Conservation (phyloP, 2,329 filamentous ascomycete species). For the Mycocentrospora acerina region DNA sequence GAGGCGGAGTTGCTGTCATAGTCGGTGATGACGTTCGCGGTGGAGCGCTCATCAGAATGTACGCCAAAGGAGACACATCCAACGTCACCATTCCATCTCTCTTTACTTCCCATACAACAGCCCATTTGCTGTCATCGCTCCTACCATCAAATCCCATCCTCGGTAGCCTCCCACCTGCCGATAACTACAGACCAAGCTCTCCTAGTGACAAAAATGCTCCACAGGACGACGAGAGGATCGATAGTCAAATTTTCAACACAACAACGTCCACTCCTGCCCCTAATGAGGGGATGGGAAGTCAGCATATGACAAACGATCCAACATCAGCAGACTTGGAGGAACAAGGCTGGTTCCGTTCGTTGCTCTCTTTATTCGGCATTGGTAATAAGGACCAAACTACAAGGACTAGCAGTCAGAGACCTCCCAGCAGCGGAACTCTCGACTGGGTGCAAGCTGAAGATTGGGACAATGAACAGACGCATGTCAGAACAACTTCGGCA, state of each 20-base stretch:
- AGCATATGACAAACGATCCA: neutral
- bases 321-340: constrained; percentile 23
- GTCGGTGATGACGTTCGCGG: constrained; percentile 92
- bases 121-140: constrained; percentile 85
- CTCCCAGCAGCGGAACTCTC: constrained; percentile 71
- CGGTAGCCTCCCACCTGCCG: constrained; percentile 3
- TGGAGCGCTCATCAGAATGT: constrained; percentile 93
- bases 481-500: constrained; percentile 24
- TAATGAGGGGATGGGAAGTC: constrained; percentile 11
- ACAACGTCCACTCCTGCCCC: neutral
- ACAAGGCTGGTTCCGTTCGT: constrained; percentile 49
- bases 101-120: constrained; percentile 93
- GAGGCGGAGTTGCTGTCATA: constrained; percentile 85
- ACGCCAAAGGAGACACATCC: constrained; percentile 92
- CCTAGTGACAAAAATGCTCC: constrained; percentile 45
- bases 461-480: constrained; percentile 56
- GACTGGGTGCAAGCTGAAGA: constrained; percentile 73
- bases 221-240: no score
- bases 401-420: constrained; percentile 59
- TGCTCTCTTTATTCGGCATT: constrained; percentile 49
- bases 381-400: constrained; percentile 18
- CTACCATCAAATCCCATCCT: constrained; percentile 62
- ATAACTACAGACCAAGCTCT: constrained; percentile 30
- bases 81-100: constrained; percentile 92
- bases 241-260: neutral